Base-by-base conservation (phyloP, 208 protist species). In the Plasmodiophora brassicae region DNA sequence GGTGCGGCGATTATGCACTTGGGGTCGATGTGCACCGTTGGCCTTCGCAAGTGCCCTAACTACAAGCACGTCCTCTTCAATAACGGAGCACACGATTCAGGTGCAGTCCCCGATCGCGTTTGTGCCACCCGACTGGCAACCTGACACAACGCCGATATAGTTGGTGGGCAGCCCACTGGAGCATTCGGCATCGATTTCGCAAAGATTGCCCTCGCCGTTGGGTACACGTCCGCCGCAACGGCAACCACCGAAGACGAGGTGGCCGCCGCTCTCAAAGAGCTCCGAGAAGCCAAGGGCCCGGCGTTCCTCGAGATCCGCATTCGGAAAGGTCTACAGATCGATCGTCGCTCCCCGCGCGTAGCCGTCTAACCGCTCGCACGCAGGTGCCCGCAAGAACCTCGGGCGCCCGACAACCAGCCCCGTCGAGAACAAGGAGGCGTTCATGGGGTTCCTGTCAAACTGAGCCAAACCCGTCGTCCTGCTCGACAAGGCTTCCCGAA, bases 51-150 rank as follows among this genome's bases (percentile, higher is more conserved):
- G 10, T 41, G 10, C 0, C 78, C 87, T 10, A 96, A 96, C 86
- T 89, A 94, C 46, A 94, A 94, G 87, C 94, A 96, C 89, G 88
- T 96, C 32, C 90, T 96, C 1, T 85, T 96, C 0, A 96, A 95
- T 90, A 95, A 95, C 88, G 95, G 94, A 65, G 93, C 91, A 0
- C 94, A 96, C 89, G 93, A 95, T 85, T 92, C 91, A 25, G 83
- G 38, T 53, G 38, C n/a, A n/a, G n/a, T n/a, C n/a, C n/a, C n/a
- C n/a, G n/a, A n/a, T n/a, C n/a, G n/a, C n/a, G n/a, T n/a, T n/a
- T n/a, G n/a, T n/a, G n/a, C n/a, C n/a, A n/a, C 44, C 8, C 8
- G 10, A 86, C 83, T 32, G n/a, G 20, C 38, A 14, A 5, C 20
- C 45, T 65, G 10, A 32, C 20, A 14, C 5, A 32, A 78, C 20